Base-by-base conservation (phyloP, 2,329 filamentous ascomycete species). In the Diaporthe aspalathi region DNA sequence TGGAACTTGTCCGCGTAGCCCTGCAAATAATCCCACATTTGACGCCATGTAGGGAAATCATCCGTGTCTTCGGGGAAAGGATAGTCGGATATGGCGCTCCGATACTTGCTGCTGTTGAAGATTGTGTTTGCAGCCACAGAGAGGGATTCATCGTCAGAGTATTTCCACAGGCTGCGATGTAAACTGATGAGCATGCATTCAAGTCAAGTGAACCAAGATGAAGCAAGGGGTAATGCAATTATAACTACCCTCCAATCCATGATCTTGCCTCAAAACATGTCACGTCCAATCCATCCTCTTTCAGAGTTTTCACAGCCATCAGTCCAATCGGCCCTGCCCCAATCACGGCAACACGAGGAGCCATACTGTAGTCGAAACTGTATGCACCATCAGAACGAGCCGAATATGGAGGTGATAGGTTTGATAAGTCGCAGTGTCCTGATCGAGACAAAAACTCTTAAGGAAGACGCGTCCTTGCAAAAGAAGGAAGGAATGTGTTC, bases 1-100 rank as follows among this genome's bases (percentile, higher is more conserved):
- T 70, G 65, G 38, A 73, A 73, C 20, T 70, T 66, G 49, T 73
- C 70, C 24, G 72, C 66, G 35, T 73, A 73, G 35, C 60, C 60
- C 27, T 70, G 20, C n/a, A 65, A 22, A 22, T 65, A 65, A 4
- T 38, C 29, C 27, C 40, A 66, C 49, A 73, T 67, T 20, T 73
- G 66, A 24, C 43, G 49, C 52, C 62, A 71, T 1, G 70, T 72
- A 8, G 72, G 72, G 38, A 54, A 73, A 11, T 70, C 60, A 32
- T 67, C 72, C 12, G 60, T 38, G 11, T 62, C 66, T 16, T 53
- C 60, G 11, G 65, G 40, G 22, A 73, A 73, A 1, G 72, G 72
- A 24, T 62, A 73, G 66, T 73, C 72, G 7, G 70, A 72, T 24
- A 72, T 67, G 5, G 66, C 49, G 32, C 63, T 57, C 49, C 72